phyloP scores from a whole-genome alignment of 805 yeast species.

The Ogataea nonfermentans region DNA sequence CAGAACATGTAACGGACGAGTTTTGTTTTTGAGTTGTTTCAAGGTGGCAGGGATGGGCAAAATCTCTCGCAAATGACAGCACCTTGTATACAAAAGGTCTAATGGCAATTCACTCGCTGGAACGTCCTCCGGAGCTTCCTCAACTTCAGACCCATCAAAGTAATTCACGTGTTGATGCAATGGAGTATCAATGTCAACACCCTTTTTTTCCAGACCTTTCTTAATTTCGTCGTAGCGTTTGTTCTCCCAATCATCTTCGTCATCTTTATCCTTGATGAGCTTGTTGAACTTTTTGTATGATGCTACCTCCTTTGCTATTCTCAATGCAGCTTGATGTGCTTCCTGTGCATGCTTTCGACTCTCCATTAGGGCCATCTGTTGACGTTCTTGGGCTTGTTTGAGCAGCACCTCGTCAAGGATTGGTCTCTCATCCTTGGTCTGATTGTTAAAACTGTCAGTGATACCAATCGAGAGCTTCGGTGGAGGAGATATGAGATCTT shows the following conservation, averaged over 20 bases:
- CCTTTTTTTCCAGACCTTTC: constrained; percentile 6
- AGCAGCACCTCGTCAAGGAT: constrained; percentile 47
- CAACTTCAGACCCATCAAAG: constrained; percentile 23
- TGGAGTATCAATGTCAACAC: constrained; percentile 68
- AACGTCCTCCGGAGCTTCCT: constrained; percentile 26
- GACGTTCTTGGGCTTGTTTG: constrained; percentile 57
- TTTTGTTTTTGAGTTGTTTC: constrained; percentile 51
- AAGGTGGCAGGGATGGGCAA: constrained; percentile 51
- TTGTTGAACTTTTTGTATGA: constrained; percentile 37
- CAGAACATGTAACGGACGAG: constrained; percentile 51
- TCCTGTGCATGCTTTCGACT: constrained; percentile 73
- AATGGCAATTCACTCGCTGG: constrained; percentile 34
- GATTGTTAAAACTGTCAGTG: constrained; percentile 43
- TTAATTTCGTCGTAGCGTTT: constrained; percentile 11
- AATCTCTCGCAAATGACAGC: constrained; percentile 49
- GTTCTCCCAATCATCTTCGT: constrained; percentile 25
- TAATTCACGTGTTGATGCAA: constrained; percentile 45
- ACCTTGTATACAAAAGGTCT: constrained; percentile 49
- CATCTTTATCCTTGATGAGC: constrained; percentile 26
- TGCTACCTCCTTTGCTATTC: constrained; percentile 65
- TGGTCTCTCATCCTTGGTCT: constrained; percentile 27
- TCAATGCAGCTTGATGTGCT: constrained; percentile 68
- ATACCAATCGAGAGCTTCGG: constrained; percentile 69
- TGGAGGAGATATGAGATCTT: constrained; percentile 62
- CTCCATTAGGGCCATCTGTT: constrained; percentile 51